Base-by-base conservation (phyloP, 2,329 filamentous ascomycete genomes). In the Exophiala xenobiotica region DNA sequence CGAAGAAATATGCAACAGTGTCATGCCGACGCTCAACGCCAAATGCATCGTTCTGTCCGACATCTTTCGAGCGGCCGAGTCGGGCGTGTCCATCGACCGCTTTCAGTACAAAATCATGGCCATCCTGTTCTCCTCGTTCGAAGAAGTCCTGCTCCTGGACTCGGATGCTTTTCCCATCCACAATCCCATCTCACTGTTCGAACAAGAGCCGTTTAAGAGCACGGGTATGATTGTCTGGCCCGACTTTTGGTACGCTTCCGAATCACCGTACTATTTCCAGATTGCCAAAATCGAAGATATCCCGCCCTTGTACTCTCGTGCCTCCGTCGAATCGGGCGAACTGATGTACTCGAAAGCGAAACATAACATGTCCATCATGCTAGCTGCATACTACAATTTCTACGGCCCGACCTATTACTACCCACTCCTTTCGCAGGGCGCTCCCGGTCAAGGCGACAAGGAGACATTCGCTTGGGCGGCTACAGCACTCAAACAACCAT, bases 71-170 rank as follows among this genome's bases (percentile, higher is more conserved):
- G 43, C 57, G 23, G 50, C 54, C n/a, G 45, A 52, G 14, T 45
- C 51, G 9, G 57, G 51, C 12, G 46, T 58, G 3, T 41, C 35
- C 29, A 47, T 61, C 42, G 52, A 59, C 23, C 50, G 50, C 7
- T 81, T 73, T 61, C 79, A 83, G 60, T 76, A 77, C 67, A 82
- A 83, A 63, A 71, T 77, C 29, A 76, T 82, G 56, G 71, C 79
- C 3, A 74, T 83, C 14, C 67, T 83, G 2, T 77, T 82, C 55
- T 81, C 80, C 1, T 77, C 78, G 3, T 83, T 82, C 57, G 76
- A 81, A 61, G 73, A 81, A 46, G 72, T 81, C 8, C 69, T 83
- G 14, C 81, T 80, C 65, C 74, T 83, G 61, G 80, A 83, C 60
- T 76, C 77, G 49, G 79, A 82, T 60, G 73, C 72, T 54, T 80